Base-by-base conservation (phyloP, 2,329 filamentous ascomycete species). In the Sporothrix euskadiensis region DNA sequence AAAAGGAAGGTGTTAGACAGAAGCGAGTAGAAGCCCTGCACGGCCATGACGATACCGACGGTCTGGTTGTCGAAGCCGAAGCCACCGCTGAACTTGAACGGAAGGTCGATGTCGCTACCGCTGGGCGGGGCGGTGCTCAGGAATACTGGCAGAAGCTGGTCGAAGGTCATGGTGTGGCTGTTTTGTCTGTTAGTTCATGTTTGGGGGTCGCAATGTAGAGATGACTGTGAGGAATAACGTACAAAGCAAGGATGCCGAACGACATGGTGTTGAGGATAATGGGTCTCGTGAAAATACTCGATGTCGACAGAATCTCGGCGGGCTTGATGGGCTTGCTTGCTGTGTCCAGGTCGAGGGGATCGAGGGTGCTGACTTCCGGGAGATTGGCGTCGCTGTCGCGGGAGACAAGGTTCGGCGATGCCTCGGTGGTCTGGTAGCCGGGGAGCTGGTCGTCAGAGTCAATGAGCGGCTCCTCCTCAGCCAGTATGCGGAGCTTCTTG, bases 111-210 rank as follows among this genome's bases (percentile, higher is more conserved):
- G 75, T 79, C 87, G 80, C 78, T 86, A 80, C 84, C 77, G 19
- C 82, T 81, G 0, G 85, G 86, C 10, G 83, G 81, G 19, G 83
- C 82, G 61, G 93, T 93, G 81, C 92, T 95, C 79, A 99, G 89
- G 77, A 99, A 94, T 1, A 98, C 92, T 0, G 96, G 95, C 78
- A 98, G 90, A 68, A 98, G 88, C 79, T 97, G 93, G 82, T 99
- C 96, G 78, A 97, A 96, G 0, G 94, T 97, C 83, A 99, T 98
- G 14, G 95, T 98, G 83, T 98, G 95, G 84, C 94, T 97, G 59
- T 54, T 30, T 3, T 7, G n/a, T 2, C 26, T 35, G 63, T 76
- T 69, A 72, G 63, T 2, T 59, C 4, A 79, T 56, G 75, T 19
- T 26, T 12, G 26, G 4, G 8, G 19, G 14, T 26, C 26, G 26